Base-by-base conservation (phyloP, 345 rosid species). In the Gossypioides kirkii region DNA sequence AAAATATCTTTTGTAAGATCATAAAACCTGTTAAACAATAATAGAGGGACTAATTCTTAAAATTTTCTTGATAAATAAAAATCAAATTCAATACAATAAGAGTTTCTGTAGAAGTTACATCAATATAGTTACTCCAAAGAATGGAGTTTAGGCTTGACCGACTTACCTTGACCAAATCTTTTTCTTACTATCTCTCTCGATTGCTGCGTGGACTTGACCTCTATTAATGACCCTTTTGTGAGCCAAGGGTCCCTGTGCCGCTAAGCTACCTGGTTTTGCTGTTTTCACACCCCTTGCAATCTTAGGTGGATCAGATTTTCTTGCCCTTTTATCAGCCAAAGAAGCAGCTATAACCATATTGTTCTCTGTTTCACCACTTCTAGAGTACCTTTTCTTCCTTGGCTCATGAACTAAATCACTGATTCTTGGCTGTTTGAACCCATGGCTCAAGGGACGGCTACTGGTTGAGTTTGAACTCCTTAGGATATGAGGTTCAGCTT, bases 271-370 rank as follows among this genome's bases (percentile, higher is more conserved):
- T 28, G 86, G 86, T 76, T 84, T 89, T 58, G 82, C 61, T 38
- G 94, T 69, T 84, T 93, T 90, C 69, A 65, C 55, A 22, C 80
- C 73, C 73, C 86, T 87, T 23, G 88, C 63, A 43, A 83, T 63
- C 77, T 79, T 90, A 2, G 94, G 94, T 25, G 98, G 98, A 63
- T 92, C 96, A 49, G 97, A 92, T 76, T 85, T 92, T 78, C 95
- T 86, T 54, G 62, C 62, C 76, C 86, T 84, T 73, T 86, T 85
- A 69, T 87, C 91, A 32, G 74, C 74, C 78, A 82, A 75, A 58
- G 61, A 58, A 58, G 62, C 38, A 58, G 62, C 8, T 10, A 23
- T 18, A 54, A 54, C 60, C 26, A 54, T 25, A 25, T 25, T 58
- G 38, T 25, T 25, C 36, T 94, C 97, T 52, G 88, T 74, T 74